phyloP scores from a whole-genome alignment of 2,329 filamentous ascomycete species.

The Pestalotiopsis sp. region DNA sequence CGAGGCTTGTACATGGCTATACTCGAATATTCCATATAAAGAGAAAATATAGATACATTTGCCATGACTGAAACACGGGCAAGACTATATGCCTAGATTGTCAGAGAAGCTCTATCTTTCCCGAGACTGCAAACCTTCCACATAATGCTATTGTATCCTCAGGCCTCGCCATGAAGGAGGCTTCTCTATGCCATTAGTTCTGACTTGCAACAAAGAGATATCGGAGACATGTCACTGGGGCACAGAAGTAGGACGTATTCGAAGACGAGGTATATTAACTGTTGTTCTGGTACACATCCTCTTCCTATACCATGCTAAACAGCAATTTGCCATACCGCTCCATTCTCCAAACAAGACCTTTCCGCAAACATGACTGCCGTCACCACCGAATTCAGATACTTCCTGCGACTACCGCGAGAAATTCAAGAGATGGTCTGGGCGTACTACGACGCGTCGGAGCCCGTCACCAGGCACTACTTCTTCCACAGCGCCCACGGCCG shows the following conservation, averaged over 20 bases:
- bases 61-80: neutral
- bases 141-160: neutral
- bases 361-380: neutral
- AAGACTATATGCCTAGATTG: neutral
- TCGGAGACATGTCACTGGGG: neutral
- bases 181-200: neutral
- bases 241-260: neutral
- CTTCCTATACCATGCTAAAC: too few species aligned
- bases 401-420: conserved; percentile 8
- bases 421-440: conserved; percentile 11
- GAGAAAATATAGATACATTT: too few species aligned
- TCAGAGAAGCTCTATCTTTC: neutral
- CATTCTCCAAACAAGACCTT: neutral
- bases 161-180: neutral
- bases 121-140: neutral
- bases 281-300: too few species aligned
- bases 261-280: too few species aligned
- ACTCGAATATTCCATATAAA: too few species aligned
- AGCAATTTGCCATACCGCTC: neutral
- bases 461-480: conserved; percentile 10
- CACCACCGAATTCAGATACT: conserved; percentile 6
- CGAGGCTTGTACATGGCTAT: too few species aligned
- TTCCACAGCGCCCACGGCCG: too few species aligned
- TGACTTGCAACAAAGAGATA: neutral
- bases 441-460: neutral